A percentile compares a stretch with the other conserved stretches of the same genome.
These are phyloP conservation scores for Hericium erinaceus DNA, from an alignment of 768 basidiomycete species.

Conservation along the genomic window DNA sequence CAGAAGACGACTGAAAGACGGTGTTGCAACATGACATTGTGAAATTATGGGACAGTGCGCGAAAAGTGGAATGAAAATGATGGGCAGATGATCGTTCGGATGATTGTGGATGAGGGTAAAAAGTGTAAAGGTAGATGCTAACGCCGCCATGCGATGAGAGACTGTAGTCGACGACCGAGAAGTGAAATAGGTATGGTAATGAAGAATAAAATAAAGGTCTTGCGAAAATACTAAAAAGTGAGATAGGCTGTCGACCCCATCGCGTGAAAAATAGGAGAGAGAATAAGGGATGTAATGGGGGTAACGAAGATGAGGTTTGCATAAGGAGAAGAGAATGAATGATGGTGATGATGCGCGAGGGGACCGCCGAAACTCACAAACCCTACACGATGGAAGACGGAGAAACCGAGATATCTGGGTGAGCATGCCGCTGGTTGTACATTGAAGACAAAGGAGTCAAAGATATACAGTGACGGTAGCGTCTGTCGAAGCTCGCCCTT, in stretches of 20 bases:
- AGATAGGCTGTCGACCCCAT: constrained; percentile 47
- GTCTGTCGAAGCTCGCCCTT: constrained; percentile 13
- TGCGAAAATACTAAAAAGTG: constrained; percentile 36
- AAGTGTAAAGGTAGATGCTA: constrained; percentile 7
- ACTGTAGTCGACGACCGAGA: constrained; percentile 28
- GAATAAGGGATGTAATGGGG: constrained; percentile 42
- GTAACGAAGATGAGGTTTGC: constrained; percentile 50
- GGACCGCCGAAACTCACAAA: constrained; percentile 9
- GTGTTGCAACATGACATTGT: constrained; percentile 14
- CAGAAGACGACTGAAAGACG: not conserved
- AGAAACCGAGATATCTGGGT: constrained; percentile 9
- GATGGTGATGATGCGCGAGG: constrained; percentile 14
- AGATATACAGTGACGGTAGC: constrained; percentile 13
- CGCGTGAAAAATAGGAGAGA: constrained; percentile 37
- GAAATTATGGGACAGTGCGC: constrained; percentile 14
- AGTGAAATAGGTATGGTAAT: constrained; percentile 50
- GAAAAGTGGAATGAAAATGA: constrained; percentile 11
- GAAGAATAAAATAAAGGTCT: constrained; percentile 80
- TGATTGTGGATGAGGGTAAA: constrained; percentile 10
- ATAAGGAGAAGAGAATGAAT: constrained; percentile 15
- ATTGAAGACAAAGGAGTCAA: constrained; percentile 13
- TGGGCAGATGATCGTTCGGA: constrained; percentile 14
- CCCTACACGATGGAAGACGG: constrained; percentile 12
- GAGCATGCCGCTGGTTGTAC: constrained; percentile 15
- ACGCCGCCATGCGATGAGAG: constrained; percentile 20